Base-by-base conservation (phyloP, 768 basidiomycete genomes). In the Ramaria sp. region DNA sequence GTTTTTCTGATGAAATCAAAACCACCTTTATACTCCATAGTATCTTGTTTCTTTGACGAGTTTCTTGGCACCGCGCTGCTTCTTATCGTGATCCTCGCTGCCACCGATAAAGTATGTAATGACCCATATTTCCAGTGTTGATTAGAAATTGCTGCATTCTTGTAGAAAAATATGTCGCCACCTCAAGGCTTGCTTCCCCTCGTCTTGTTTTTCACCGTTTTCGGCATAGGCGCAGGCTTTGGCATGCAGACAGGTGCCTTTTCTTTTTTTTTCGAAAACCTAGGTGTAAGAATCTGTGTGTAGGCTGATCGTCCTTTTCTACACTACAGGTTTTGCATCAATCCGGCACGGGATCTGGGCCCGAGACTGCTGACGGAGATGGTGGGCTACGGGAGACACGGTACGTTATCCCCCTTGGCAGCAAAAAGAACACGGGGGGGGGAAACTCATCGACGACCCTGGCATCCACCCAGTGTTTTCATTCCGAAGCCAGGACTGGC, bases 331-430 rank as follows among this genome's bases (percentile, higher is more conserved):
- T 45, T 81, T 72, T 58, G 78, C 4, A 67, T 85, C 50, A 85
- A 85, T 60, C 84, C 84, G 38, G 82, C 84, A 32, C 79, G 85
- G 61, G 84, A 86, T 66, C 67, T 86, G 28, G 84, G 85, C 3
- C 84, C 84, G 1, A 73, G 84, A 8, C 59, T 86, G 34, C 64
- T 85, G 62, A 84, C 82, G 1, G 74, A 82, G 3, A 83, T 85
- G 79, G 82, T 74, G 5, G 85, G 84, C 18, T 87, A 84, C 60
- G 83, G 83, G 22, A 66, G 65, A 61, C 70, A 73, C 38, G 78
- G 52, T 44, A 43, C 16, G 10, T 3, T 43, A 16, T 18, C 20
- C 7, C n/a, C n/a, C n/a, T n/a, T n/a, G n/a, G n/a, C n/a, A n/a
- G n/a, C n/a, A n/a, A n/a, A n/a, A n/a, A n/a, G n/a, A n/a, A n/a